A percentile compares a stretch with the other conserved stretches of the same genome.
These are phyloP conservation scores for Geotrichum cucujoidarum DNA, from an alignment of 1,139 yeast genomes.

Conservation along the genomic window DNA sequence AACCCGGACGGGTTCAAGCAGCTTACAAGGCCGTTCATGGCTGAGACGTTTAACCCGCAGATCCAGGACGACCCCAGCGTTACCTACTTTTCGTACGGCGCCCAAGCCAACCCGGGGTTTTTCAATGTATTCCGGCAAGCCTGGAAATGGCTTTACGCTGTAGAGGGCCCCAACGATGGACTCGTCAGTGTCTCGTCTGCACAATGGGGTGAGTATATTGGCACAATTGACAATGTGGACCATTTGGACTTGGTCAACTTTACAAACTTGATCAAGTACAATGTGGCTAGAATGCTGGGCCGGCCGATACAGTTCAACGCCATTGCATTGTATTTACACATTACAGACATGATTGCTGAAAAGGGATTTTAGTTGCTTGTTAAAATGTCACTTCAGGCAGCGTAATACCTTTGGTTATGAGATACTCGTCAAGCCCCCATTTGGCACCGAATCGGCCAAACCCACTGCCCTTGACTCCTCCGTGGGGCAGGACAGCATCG, in stretches of 20 bases:
- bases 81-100: slow-evolving; percentile 78
- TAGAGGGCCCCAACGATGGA: slow-evolving; percentile 70
- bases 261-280: slow-evolving; percentile 54
- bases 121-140: slow-evolving; percentile 57
- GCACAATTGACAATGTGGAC: slow-evolving; percentile 73
- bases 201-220: slow-evolving; percentile 78
- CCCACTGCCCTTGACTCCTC: slow-evolving; percentile 52
- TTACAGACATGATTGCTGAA: slow-evolving; percentile 63
- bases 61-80: slow-evolving; percentile 58
- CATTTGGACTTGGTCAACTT: slow-evolving; percentile 83
- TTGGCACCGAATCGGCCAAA: slow-evolving; percentile 47
- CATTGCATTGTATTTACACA: slow-evolving; percentile 65
- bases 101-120: slow-evolving; percentile 60
- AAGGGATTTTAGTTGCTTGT: slow-evolving; percentile 48
- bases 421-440: slow-evolving; percentile 50
- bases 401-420: slow-evolving; percentile 41
- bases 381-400: slow-evolving; percentile 14
- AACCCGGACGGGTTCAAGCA: slow-evolving; percentile 30
- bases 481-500: slow-evolving; percentile 51
- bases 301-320: slow-evolving; percentile 57
- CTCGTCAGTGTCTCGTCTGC: slow-evolving; percentile 74
- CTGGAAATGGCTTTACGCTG: slow-evolving; percentile 52
- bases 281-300: slow-evolving; percentile 24
- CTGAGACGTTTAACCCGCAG: slow-evolving; percentile 46
- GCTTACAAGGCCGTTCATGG: slow-evolving; percentile 54